These are phyloP conservation scores for Kalmusia sp. DNA, from an alignment of 2,329 filamentous ascomycete species.

Conservation along the genomic window DNA sequence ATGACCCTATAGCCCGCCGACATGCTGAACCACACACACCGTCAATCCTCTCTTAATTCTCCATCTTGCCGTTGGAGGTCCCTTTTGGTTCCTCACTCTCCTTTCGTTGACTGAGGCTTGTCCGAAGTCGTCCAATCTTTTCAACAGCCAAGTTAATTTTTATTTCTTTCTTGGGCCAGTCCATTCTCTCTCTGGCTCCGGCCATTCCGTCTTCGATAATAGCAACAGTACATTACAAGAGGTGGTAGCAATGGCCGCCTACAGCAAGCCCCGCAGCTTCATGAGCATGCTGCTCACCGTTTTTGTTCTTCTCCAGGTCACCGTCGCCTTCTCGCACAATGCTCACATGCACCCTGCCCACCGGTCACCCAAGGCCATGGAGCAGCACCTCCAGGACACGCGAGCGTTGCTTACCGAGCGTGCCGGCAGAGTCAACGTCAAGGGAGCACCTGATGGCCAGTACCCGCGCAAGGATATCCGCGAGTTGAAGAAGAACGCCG, in stretches of 20 bases:
- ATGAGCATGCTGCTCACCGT: slow-evolving; percentile 42
- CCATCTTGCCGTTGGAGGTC: slow-evolving; percentile 36
- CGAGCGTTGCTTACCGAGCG: slow-evolving; percentile 30
- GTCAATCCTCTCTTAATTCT: slow-evolving; percentile 39
- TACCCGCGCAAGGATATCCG: slow-evolving; percentile 70
- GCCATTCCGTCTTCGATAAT: slow-evolving; percentile 8
- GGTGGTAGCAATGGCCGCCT: slow-evolving; percentile 37
- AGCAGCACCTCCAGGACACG: slow-evolving; percentile 34
- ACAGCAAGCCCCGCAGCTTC: slow-evolving; percentile 43
- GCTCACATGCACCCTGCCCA: slow-evolving; percentile 24
- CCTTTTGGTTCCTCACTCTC: slow-evolving; percentile 20
- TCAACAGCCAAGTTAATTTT: slow-evolving; percentile 19
- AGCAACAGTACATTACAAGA: slow-evolving; percentile 13
- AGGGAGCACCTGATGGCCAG: slow-evolving; percentile 19
- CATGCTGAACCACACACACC: slow-evolving; percentile 27
- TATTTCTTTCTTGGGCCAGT: slow-evolving; percentile 11
- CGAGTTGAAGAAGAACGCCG: slow-evolving; percentile 65
- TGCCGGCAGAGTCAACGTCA: slow-evolving; percentile 29
- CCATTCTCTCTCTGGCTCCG: slow-evolving; percentile 2
- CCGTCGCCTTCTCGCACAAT: slow-evolving; percentile 38
- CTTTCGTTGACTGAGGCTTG: slow-evolving; percentile 37
- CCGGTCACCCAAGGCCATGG: slow-evolving; percentile 26
- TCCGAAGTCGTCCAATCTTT: slow-evolving; percentile 47
- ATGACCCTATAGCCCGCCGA: slow-evolving; percentile 37
- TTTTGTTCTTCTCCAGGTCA: slow-evolving; percentile 41